Conservation (phyloP, 148 eudicot genomes). For the Mesembryanthemum crystallinum region DNA sequence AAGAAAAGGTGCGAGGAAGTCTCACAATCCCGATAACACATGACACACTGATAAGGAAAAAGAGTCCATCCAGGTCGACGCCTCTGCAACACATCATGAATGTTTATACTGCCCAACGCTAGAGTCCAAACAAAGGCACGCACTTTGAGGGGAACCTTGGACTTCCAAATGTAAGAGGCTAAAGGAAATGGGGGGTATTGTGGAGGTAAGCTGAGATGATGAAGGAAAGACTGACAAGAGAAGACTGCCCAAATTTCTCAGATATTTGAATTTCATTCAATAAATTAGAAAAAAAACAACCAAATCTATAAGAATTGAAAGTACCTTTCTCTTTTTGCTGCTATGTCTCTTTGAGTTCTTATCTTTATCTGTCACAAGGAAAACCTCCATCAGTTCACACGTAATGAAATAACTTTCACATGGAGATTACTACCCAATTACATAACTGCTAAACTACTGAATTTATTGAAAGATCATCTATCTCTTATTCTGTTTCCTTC, state of each 20-base stretch:
- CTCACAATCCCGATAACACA: too few species aligned
- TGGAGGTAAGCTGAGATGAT: too few species aligned
- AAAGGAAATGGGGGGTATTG: too few species aligned
- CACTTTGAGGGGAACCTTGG: too few species aligned
- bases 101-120: too few species aligned
- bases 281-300: neutral
- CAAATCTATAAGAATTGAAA: conserved; percentile 4
- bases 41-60: too few species aligned
- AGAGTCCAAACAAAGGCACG: too few species aligned
- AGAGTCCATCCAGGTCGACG: too few species aligned
- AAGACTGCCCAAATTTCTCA: neutral
- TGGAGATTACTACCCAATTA: neutral
- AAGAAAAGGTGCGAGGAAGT: too few species aligned
- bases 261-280: neutral
- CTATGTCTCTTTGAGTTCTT: conserved; percentile 71
- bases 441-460: neutral
- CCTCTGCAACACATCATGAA: too few species aligned
- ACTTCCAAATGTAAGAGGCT: too few species aligned
- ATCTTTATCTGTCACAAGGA: conserved; percentile 68
- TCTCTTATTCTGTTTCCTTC: neutral
- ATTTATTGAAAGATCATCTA: neutral
- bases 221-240: too few species aligned
- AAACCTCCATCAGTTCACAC: neutral
- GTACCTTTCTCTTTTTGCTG: conserved; percentile 93
- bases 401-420: neutral